A percentile compares a stretch with the other conserved stretches of the same genome.
phyloP scores from a whole-genome alignment of 768 basidiomycete species.

The Amanita subjunquillea region DNA sequence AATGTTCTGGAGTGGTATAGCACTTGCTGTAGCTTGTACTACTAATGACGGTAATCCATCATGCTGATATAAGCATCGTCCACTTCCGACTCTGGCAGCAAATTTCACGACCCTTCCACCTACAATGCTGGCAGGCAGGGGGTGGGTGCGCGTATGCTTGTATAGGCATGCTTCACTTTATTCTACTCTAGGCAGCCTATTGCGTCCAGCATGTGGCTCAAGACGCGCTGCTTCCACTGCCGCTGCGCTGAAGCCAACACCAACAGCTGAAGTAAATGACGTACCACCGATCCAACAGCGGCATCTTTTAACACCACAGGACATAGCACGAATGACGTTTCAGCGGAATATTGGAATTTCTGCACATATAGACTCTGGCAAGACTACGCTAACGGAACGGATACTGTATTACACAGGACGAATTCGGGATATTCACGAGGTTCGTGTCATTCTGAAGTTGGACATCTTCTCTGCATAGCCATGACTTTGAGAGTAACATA shows the following conservation, averaged over 20 bases:
- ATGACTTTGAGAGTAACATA: conserved; percentile 2
- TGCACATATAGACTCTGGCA: conserved; percentile 94
- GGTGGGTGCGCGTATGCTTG: conserved; percentile 10
- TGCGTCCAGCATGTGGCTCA: background rate
- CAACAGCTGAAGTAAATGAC: conserved; percentile 12
- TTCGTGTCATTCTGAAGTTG: conserved; percentile 22
- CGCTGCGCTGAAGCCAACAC: conserved; percentile 27
- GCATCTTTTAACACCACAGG: conserved; percentile 49
- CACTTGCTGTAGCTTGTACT: background rate
- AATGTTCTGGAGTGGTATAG: background rate
- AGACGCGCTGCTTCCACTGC: conserved; percentile 34
- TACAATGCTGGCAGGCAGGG: conserved; percentile 9
- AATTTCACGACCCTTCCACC: background rate
- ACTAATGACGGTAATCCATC: background rate
- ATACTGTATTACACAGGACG: conserved; percentile 94
- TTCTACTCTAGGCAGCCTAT: background rate
- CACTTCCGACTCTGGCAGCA: background rate
- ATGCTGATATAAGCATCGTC: background rate
- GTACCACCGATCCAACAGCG: conserved; percentile 20
- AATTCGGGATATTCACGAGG: conserved; percentile 95
- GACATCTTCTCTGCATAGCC: conserved; percentile 8
- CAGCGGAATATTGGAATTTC: conserved; percentile 96
- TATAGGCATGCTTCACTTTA: conserved; percentile 4
- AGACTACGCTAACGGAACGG: conserved; percentile 96
- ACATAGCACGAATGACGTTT: conserved; percentile 52